Base-by-base conservation (phyloP, 2,329 filamentous ascomycete species). In the Cercospora zeina region DNA sequence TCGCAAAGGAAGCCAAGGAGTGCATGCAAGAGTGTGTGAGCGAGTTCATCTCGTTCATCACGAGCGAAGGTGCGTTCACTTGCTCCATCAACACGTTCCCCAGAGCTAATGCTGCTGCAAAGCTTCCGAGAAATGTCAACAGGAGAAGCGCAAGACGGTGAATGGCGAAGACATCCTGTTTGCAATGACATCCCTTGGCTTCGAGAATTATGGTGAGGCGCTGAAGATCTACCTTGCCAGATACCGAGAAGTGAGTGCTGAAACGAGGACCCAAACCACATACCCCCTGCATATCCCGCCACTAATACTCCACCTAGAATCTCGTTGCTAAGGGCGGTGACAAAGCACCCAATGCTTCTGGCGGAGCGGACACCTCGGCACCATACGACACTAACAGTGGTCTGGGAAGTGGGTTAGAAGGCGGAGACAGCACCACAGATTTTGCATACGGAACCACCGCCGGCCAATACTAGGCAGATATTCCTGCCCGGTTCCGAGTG, bases 1-100 rank as follows among this genome's bases (percentile, higher is more conserved):
- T 99, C 54, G 73, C 74, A 30, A 99, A 99, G 76, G 95, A 99
- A 76, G 95, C 95, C 60, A 99, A 99, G 78, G 95, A 99, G 77
- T 99, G 95, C 80, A 97, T 99, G 95, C 95, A 99, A 78, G 95
- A 99, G 78, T 99, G 95, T 75, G 95, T 99, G 62, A 97, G 93
- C 87, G 95, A 99, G 80, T 99, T 99, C 78, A 99, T 99, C 81
- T 96, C 91, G 6, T 99, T 99, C 83, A 97, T 99, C 75, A 99
- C 95, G 36, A 97, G 93, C 77, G 95, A 99, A 84, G 95, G 95
- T 96, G 77, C 75, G 89, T 81, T 51, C 1, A 10, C 24, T 51
- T 16, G 47, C 7, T 10, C 2, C 24, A 4, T 21, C 7, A 21
- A 27, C 19, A 0, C 7, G 24, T 51, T 21, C 14, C 6, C 39